phyloP scores from a whole-genome alignment of 2,329 filamentous ascomycete genomes.

The Diaporthe nobilis region DNA sequence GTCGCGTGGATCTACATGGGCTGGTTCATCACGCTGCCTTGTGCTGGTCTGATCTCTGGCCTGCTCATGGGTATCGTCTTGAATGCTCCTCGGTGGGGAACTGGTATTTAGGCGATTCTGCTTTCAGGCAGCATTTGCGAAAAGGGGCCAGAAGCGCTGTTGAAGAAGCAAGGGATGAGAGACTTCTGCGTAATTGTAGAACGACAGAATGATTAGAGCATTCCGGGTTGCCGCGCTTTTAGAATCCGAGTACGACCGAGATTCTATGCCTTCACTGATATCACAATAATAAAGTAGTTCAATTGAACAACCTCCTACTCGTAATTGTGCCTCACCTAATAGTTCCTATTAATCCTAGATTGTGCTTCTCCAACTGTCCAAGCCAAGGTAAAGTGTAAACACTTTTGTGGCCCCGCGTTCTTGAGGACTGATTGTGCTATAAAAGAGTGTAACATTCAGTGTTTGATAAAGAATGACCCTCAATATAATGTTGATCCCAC shows the following conservation, averaged over 20 bases:
- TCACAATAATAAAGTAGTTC: neutral
- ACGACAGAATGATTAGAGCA: neutral
- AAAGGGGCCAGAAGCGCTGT: neutral
- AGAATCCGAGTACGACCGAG: neutral
- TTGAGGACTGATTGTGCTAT: neutral
- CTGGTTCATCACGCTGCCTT: constrained; percentile 73
- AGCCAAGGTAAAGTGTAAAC: neutral
- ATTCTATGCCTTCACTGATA: neutral
- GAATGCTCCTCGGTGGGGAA: constrained; percentile 65
- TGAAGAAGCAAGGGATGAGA: neutral
- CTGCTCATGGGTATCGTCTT: constrained; percentile 74
- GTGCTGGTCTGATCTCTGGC: constrained; percentile 70
- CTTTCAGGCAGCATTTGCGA: too few species aligned
- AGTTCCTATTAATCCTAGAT: accelerated
- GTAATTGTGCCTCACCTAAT: neutral
- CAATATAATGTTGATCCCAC: neutral
- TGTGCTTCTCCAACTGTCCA: neutral
- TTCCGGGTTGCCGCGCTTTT: neutral
- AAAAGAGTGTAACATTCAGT: neutral
- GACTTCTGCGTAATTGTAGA: neutral
- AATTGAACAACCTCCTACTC: neutral
- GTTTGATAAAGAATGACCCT: neutral
- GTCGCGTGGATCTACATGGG: constrained; percentile 71
- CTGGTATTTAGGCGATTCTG: neutral
- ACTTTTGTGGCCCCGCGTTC: neutral